A percentile compares a stretch with the other conserved stretches of the same genome.
Evolutionary conservation across 2,329 filamentous ascomycete genomes (phyloP).

Genomic region (Drechslera avenae): DNA sequence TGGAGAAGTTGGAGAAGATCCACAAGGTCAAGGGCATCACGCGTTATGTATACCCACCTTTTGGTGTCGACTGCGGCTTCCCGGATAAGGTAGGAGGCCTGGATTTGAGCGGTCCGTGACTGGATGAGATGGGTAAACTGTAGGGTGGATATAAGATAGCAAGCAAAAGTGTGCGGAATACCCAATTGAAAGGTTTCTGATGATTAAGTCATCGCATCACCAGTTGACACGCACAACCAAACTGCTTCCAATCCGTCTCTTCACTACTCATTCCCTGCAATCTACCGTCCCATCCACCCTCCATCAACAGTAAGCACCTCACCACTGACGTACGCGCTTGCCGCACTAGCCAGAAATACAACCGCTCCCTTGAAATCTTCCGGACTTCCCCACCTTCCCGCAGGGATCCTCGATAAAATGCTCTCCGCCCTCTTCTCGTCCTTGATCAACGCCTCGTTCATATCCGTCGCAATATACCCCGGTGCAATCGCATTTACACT

Average conservation of each 20-base stretch:
- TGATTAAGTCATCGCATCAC: background rate
- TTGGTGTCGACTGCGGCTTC: slow-evolving; percentile 57
- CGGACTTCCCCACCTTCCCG: slow-evolving; percentile 78
- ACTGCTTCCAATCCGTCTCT: background rate
- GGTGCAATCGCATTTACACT: slow-evolving; percentile 89
- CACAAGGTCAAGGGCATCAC: slow-evolving; percentile 55
- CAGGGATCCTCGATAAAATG: slow-evolving; percentile 81
- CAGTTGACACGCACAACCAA: too few relatives aligned
- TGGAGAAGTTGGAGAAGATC: slow-evolving; percentile 56
- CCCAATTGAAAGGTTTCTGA: slow-evolving; percentile 9
- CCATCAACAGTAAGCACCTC: slow-evolving; percentile 85
- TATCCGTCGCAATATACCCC: slow-evolving; percentile 91
- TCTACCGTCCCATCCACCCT: slow-evolving; percentile 86
- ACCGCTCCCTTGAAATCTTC: slow-evolving; percentile 87
- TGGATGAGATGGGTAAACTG: slow-evolving; percentile 12
- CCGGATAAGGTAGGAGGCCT: slow-evolving; percentile 53
- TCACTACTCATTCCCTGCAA: background rate
- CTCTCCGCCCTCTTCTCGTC: slow-evolving; percentile 71
- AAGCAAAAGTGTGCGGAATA: slow-evolving; percentile 19
- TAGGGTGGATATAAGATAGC: slow-evolving; percentile 9
- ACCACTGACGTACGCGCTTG: slow-evolving; percentile 81
- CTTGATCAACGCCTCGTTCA: slow-evolving; percentile 83
- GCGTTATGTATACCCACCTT: slow-evolving; percentile 56
- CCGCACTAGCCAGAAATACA: slow-evolving; percentile 76
- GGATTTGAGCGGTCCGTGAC: slow-evolving; percentile 41